phyloP scores from a whole-genome alignment of 805 yeast genomes.

The Pichia nanzhaoensis region DNA sequence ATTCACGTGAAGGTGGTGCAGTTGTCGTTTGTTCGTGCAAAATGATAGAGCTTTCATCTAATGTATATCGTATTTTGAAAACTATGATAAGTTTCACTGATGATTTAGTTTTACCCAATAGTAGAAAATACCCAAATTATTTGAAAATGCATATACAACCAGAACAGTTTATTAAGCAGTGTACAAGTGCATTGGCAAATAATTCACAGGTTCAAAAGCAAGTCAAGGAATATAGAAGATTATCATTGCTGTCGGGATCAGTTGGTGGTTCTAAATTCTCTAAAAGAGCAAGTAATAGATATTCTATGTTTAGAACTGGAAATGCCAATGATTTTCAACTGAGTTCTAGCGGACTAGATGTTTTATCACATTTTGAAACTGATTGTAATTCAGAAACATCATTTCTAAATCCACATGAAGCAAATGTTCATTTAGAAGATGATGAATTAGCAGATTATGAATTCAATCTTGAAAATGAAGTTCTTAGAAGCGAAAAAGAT shows the following conservation, averaged over 20 bases:
- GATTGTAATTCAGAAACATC: conserved; percentile 19
- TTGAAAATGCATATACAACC: conserved; percentile 50
- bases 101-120: conserved; percentile 54
- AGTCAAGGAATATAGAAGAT: conserved; percentile 14
- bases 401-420: conserved; percentile 23
- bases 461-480: conserved; percentile 34
- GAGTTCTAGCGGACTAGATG: conserved; percentile 42
- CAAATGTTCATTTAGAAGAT: conserved; percentile 17
- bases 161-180: conserved; percentile 49
- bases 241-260: conserved; percentile 6
- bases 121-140: conserved; percentile 64
- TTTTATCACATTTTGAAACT: conserved; percentile 27
- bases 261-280: not conserved
- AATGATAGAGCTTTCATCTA: conserved; percentile 45
- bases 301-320: conserved; percentile 46
- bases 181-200: conserved; percentile 55
- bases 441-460: conserved; percentile 3
- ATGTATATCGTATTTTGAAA: conserved; percentile 47
- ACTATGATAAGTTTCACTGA: conserved; percentile 41
- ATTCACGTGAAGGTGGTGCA: conserved; percentile 59
- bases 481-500: conserved; percentile 40
- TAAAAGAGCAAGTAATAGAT: conserved; percentile 31
- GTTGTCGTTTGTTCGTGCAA: conserved; percentile 31
- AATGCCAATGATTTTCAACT: conserved; percentile 42
- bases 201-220: conserved; percentile 29